Evolutionary conservation across 2,329 filamentous ascomycete genomes (phyloP).

Genomic region (Emericellopsis cladophorae): DNA sequence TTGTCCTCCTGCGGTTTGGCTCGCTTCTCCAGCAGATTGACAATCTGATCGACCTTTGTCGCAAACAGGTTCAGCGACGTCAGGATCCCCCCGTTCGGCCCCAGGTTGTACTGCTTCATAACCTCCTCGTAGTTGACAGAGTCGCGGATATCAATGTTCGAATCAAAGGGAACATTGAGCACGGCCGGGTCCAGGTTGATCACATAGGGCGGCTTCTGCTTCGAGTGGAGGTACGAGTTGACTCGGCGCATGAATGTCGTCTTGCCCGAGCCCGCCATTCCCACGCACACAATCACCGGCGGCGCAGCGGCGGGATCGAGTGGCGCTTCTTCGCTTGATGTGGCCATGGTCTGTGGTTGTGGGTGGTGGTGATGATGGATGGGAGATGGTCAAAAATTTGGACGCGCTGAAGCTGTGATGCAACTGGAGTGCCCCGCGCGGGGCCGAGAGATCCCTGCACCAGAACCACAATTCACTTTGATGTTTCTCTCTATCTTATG

Average conservation of each 20-base stretch:
- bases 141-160: constrained; percentile 98
- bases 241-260: constrained; percentile 99
- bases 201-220: constrained; percentile 78
- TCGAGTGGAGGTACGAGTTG: constrained; percentile 78
- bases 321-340: constrained; percentile 15
- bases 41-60: constrained; percentile 94
- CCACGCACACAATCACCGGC: constrained; percentile 80
- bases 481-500: background rate
- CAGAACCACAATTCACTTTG: background rate
- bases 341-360: constrained; percentile 13
- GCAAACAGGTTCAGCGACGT: constrained; percentile 94
- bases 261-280: constrained; percentile 97
- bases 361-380: background rate
- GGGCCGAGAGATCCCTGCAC: background rate
- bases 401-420: background rate
- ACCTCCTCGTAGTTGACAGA: constrained; percentile 99
- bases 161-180: constrained; percentile 82
- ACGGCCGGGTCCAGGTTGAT: constrained; percentile 96
- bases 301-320: constrained; percentile 32
- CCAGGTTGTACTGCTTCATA: constrained; percentile 98
- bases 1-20: constrained; percentile 36
- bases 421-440: constrained; percentile 2
- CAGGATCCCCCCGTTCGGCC: constrained; percentile 91
- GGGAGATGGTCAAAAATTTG: background rate
- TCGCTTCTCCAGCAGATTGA: constrained; percentile 81